phyloP scores from a whole-genome alignment of 1,284 basidiomycete genomes.

The Ganoderma leucocontextum region DNA sequence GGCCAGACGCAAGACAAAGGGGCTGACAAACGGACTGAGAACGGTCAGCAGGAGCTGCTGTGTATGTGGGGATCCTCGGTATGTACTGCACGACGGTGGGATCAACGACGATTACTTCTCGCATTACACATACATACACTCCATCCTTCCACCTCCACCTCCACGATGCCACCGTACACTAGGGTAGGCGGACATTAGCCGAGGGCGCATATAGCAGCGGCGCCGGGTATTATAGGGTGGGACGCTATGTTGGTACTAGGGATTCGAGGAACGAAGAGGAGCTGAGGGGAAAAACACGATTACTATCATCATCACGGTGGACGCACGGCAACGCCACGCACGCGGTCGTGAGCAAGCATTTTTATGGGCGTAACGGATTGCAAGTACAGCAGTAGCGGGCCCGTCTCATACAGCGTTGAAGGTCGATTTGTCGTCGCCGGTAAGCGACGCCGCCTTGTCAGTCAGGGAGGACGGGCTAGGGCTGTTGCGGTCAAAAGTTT shows the following conservation, averaged over 20 bases:
- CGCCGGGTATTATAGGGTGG: conserved; percentile 10
- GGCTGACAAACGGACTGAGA: not conserved
- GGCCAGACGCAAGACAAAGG: not conserved
- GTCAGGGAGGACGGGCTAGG: conserved; percentile 20
- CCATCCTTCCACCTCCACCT: not conserved
- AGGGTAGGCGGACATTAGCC: conserved; percentile 7
- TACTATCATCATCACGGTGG: conserved; percentile 2
- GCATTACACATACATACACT: conserved; percentile 15
- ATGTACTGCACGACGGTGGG: conserved; percentile 19
- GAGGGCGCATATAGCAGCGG: conserved; percentile 4
- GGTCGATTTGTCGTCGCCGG: conserved; percentile 20
- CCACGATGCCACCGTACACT: not conserved
- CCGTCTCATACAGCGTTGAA: conserved; percentile 24
- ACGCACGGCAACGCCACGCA: conserved; percentile 5
- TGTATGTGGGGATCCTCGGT: not conserved
- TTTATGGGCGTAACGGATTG: conserved; percentile 12
- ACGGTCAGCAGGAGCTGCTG: not conserved
- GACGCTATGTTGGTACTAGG: conserved; percentile 9
- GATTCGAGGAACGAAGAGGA: conserved; percentile 2
- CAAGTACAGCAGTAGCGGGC: conserved; percentile 2
- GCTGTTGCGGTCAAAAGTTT: conserved; percentile 8
- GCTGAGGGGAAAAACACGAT: not conserved
- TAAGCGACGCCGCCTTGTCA: conserved; percentile 29
- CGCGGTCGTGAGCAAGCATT: conserved; percentile 14
- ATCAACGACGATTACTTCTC: conserved; percentile 11